Percentiles rank a stretch among this genome's conserved stretches.
phyloP scores from a whole-genome alignment of 495 filamentous ascomycete genomes.

The Glarea lozoyensis region DNA sequence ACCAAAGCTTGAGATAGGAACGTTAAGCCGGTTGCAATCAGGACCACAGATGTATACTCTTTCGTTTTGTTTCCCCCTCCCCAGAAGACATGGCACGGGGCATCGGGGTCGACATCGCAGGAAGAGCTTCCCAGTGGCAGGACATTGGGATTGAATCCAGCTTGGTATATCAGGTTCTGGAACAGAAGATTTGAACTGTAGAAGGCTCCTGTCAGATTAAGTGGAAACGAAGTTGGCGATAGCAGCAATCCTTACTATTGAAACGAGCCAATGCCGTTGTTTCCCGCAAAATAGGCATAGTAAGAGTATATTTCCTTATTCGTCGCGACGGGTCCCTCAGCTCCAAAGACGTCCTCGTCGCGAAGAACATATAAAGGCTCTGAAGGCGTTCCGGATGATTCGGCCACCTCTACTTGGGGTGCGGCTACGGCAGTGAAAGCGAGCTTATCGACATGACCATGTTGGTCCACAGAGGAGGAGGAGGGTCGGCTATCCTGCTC shows the following conservation, averaged over 20 bases:
- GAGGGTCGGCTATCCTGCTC: too few relatives aligned
- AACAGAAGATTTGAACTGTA: conserved; percentile 19
- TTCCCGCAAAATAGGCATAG: conserved; percentile 18
- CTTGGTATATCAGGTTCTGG: conserved; percentile 22
- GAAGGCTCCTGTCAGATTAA: background rate
- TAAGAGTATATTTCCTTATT: conserved; percentile 17
- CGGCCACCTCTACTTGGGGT: background rate
- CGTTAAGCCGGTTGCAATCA: conserved; percentile 17
- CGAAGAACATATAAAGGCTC: conserved; percentile 1
- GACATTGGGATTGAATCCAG: conserved; percentile 17
- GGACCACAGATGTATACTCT: conserved; percentile 16
- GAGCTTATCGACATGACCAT: conserved; percentile 10
- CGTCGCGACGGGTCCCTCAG: conserved; percentile 12
- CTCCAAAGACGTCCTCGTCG: conserved; percentile 6
- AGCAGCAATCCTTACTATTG: conserved; percentile 15
- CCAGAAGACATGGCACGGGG: conserved; percentile 21
- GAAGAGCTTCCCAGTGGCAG: conserved; percentile 14
- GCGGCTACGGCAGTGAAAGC: conserved; percentile 11
- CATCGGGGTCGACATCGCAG: conserved; percentile 10
- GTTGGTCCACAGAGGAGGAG: conserved; percentile 3
- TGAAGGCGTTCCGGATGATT: background rate
- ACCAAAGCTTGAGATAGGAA: conserved; percentile 17
- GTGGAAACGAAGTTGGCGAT: background rate
- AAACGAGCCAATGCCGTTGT: conserved; percentile 20
- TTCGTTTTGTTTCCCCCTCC: conserved; percentile 16